A percentile compares a stretch with the other conserved stretches of the same genome.
These are phyloP conservation scores for Pseudocercospora eumusae DNA, from an alignment of 2,329 filamentous ascomycete species.

Conservation along the genomic window DNA sequence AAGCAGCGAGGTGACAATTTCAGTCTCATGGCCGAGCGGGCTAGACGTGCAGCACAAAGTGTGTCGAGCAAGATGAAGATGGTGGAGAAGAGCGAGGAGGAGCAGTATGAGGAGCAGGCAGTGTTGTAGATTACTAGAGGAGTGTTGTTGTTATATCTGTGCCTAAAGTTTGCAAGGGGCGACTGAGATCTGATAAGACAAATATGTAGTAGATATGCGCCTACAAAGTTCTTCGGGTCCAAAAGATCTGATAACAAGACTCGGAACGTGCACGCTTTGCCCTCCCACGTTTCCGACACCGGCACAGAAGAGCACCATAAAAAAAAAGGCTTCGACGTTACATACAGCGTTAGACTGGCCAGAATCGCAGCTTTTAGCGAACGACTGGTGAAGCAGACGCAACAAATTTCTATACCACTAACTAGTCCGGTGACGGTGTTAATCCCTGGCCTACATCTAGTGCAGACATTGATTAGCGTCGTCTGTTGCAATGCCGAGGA, in stretches of 20 bases:
- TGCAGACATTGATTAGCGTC: no score
- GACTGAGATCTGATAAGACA: no score
- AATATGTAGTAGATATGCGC: not conserved
- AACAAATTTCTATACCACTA: not conserved
- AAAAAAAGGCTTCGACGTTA: not conserved
- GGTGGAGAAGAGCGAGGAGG: slow-evolving; percentile 13
- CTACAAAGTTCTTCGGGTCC: slow-evolving; percentile 2
- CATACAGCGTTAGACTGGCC: not conserved
- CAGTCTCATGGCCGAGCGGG: slow-evolving; percentile 29
- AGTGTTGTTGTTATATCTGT: not conserved
- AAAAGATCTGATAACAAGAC: slow-evolving; percentile 17
- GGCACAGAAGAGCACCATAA: not conserved
- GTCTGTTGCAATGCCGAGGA: not conserved
- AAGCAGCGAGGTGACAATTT: slow-evolving; percentile 29
- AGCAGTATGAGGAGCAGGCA: slow-evolving; percentile 23
- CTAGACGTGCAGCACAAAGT: slow-evolving; percentile 22
- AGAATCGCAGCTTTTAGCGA: not conserved
- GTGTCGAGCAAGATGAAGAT: slow-evolving; percentile 25
- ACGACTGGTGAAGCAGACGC: not conserved
- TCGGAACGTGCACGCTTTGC: not conserved
- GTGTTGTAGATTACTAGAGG: slow-evolving; percentile 24
- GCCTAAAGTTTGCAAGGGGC: not conserved
- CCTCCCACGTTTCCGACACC: slow-evolving; percentile 14
- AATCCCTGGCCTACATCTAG: no score
- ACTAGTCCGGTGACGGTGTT: not conserved